Percentiles rank a stretch among this genome's conserved stretches.
Evolutionary conservation across 345 rosid species (phyloP).

Genomic region (Reutealis trisperma): DNA sequence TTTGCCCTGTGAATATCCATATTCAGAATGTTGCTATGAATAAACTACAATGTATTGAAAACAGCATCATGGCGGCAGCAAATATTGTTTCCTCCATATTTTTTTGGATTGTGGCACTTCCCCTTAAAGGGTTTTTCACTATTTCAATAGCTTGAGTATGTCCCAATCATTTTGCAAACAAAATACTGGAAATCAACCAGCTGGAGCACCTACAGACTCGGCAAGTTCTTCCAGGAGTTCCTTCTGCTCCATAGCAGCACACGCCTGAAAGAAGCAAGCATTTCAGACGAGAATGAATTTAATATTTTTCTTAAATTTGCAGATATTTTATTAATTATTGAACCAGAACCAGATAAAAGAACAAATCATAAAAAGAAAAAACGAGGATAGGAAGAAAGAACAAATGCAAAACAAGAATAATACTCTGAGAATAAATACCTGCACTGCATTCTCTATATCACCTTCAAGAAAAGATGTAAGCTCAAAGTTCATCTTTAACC

Average conservation of each 20-base stretch:
- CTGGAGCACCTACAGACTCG: constrained; percentile 52
- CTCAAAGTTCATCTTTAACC: constrained; percentile 84
- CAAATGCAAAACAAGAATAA: not conserved
- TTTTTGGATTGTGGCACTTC: not conserved
- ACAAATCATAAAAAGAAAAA: not conserved
- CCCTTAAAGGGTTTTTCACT: not conserved
- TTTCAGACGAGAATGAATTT: not conserved
- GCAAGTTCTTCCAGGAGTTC: constrained; percentile 89
- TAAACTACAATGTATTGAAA: not conserved
- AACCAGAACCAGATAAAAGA: not conserved
- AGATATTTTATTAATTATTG: not conserved
- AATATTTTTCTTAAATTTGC: too few relatives aligned
- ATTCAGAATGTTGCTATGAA: not conserved
- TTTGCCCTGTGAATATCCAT: not conserved
- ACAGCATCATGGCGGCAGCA: not conserved
- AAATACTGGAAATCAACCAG: constrained; percentile 33
- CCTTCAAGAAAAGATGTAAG: constrained; percentile 88
- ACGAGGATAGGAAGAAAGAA: not conserved
- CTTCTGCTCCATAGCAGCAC: constrained; percentile 78
- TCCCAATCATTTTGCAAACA: not conserved
- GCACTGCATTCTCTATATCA: constrained; percentile 70
- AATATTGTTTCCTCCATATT: not conserved
- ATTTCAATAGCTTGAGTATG: not conserved
- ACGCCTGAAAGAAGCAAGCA: constrained; percentile 57
- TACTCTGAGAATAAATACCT: constrained; percentile 45